Evolutionary conservation across 202 grass and related monocot genomes (phyloP).

Genomic region (Panicum virgatum): DNA sequence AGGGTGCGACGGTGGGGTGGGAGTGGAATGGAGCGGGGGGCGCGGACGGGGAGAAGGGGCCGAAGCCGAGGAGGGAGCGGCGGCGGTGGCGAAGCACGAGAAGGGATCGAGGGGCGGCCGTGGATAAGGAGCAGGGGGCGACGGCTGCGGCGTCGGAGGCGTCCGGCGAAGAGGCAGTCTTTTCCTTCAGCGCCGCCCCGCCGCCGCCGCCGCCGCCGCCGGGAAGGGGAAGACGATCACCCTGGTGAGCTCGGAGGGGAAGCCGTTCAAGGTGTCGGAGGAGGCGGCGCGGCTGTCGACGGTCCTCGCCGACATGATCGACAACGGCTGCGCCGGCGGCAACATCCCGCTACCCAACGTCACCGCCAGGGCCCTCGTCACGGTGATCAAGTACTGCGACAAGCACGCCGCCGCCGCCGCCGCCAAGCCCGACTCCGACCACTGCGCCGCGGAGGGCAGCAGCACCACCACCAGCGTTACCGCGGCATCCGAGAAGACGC

Average conservation of each 20-base stretch:
- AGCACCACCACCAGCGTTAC: neutral
- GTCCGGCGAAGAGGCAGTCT: neutral
- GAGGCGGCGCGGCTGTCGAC: neutral
- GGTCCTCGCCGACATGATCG: slow-evolving; percentile 41
- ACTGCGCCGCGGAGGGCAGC: slow-evolving; percentile 1
- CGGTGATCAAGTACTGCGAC: slow-evolving; percentile 51
- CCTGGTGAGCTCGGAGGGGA: slow-evolving; percentile 1
- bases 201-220: neutral
- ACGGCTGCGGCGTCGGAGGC: neutral
- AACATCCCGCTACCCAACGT: slow-evolving; percentile 48
- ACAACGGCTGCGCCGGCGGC: slow-evolving; percentile 39
- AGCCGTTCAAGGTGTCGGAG: neutral
- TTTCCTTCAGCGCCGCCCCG: neutral
- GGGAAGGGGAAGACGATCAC: neutral
- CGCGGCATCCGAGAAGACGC: neutral
- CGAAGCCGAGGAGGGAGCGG: neutral
- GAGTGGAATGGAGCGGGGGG: neutral
- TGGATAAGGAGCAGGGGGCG: neutral
- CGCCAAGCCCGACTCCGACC: neutral
- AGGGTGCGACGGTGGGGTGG: neutral
- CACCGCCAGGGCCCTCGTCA: slow-evolving; percentile 42
- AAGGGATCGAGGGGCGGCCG: neutral
- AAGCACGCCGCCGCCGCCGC: slow-evolving; percentile 20
- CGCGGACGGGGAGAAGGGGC: neutral
- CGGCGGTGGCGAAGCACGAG: neutral